Evolutionary conservation across 2,329 filamentous ascomycete genomes (phyloP), one percentile per base, ranked within the genome.

Genomic region (Alternaria sp.): DNA sequence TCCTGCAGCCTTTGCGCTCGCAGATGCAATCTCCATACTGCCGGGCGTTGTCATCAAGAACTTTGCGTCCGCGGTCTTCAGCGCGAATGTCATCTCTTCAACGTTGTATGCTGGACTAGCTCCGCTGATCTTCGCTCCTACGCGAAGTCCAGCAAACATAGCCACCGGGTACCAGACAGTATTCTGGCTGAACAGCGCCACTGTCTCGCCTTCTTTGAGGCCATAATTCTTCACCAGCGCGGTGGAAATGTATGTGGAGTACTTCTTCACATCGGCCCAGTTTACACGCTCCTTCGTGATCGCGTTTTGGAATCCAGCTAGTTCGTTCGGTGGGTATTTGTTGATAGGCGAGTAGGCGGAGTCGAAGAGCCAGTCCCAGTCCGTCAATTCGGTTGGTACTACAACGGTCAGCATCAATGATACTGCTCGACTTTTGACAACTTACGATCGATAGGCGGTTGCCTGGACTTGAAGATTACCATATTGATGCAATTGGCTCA

Each of bases 121-220:
- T 1, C 89, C 89, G 3, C 84, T 87, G 1, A 90, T 86, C 28
- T 87, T 83, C 9, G 86, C 88, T 66, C 83, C 86, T 6, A 81
- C 83, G 12, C 85, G 83, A 8, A 88, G 79, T 2, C 85, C 84
- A 0, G 85, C 85, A 60, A 87, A 84, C 82, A 90, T 87, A 13
- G 86, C 87, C 6, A 90, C 85, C 0, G 89, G 88, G 69, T 90
- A 90, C 88, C 88, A 90, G 57, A 91, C 86, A 10, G 86, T 88
- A 70, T 91, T 91, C 21, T 86, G 86, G 56, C 84, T 85, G 78
- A 90, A 91, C 2, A 91, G 78, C 0, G 87, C 83, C 2, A 90
- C 84, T 0, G 86, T 87, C 6, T 91, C 82, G 2, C 85, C 86
- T 15, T 82, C 71, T 45, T 83, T 69, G 28, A 91, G 80, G 3